phyloP scores from a whole-genome alignment of 169 alveolate genomes.

The Plasmodium cynomolgi region DNA sequence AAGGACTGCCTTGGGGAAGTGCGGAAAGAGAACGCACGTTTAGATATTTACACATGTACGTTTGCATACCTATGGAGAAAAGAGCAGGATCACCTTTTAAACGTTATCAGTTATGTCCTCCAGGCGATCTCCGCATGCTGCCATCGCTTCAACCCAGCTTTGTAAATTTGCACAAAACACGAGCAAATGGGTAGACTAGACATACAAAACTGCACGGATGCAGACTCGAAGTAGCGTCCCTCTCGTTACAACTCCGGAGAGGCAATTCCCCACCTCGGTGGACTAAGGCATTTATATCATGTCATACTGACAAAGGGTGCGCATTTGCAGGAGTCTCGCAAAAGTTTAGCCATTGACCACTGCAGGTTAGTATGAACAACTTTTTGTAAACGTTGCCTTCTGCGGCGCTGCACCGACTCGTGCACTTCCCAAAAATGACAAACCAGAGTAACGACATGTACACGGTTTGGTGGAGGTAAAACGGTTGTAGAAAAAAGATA shows the following conservation, averaged over 20 bases:
- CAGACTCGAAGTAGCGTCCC: neutral
- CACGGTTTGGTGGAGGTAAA: neutral
- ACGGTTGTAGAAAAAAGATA: neutral
- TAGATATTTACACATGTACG: neutral
- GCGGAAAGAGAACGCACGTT: neutral
- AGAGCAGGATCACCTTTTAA: too few relatives aligned
- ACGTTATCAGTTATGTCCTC: too few relatives aligned
- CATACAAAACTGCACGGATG: neutral
- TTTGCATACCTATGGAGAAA: neutral
- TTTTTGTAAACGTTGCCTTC: neutral
- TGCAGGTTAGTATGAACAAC: neutral
- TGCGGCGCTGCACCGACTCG: neutral
- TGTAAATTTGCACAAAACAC: neutral
- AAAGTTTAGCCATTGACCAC: neutral
- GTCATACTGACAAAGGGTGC: neutral
- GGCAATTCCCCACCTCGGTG: neutral
- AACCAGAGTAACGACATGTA: neutral
- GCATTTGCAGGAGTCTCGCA: neutral
- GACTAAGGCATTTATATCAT: neutral
- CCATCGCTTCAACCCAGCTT: neutral
- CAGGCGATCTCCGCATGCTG: neutral
- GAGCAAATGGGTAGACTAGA: neutral
- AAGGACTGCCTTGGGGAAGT: neutral
- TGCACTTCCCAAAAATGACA: neutral
- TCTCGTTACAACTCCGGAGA: neutral